A percentile compares a stretch with the other conserved stretches of the same genome.
phyloP scores from a whole-genome alignment of 768 basidiomycete genomes.

The Kwoniella bestiolae region DNA sequence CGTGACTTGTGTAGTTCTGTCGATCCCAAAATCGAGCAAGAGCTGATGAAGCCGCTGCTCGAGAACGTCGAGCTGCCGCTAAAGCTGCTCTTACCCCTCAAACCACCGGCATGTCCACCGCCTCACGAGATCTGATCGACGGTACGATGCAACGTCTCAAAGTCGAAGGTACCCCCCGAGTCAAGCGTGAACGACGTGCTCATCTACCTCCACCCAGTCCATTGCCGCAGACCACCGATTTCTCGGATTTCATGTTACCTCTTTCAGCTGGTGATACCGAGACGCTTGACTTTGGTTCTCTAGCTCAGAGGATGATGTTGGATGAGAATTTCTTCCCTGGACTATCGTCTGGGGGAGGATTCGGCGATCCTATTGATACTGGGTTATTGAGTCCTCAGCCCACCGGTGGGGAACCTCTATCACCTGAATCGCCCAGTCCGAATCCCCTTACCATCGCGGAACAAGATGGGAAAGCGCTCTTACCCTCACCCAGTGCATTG shows the following conservation, averaged over 20 bases:
- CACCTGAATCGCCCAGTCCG: slow-evolving; percentile 30
- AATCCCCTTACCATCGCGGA: slow-evolving; percentile 14
- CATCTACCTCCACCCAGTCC: slow-evolving; percentile 45
- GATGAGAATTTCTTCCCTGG: slow-evolving; percentile 31
- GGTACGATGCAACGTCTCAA: slow-evolving; percentile 52
- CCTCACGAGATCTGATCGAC: slow-evolving; percentile 47
- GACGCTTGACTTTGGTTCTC: slow-evolving; percentile 42
- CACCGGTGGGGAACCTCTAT: slow-evolving; percentile 5
- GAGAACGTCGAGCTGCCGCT: slow-evolving; percentile 71
- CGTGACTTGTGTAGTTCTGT: slow-evolving; percentile 90
- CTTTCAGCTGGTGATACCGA: slow-evolving; percentile 19
- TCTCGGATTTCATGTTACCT: slow-evolving; percentile 46
- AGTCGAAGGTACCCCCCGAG: slow-evolving; percentile 54
- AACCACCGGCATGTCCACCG: slow-evolving; percentile 45
- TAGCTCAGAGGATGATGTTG: slow-evolving; percentile 42
- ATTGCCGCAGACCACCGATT: slow-evolving; percentile 36
- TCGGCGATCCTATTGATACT: not conserved
- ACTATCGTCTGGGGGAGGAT: slow-evolving; percentile 2
- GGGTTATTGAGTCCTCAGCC: slow-evolving; percentile 18
- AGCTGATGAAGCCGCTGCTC: slow-evolving; percentile 70
- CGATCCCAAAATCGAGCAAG: slow-evolving; percentile 75
- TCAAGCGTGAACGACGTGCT: slow-evolving; percentile 50
- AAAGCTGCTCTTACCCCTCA: slow-evolving; percentile 54
- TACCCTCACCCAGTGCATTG: not conserved
- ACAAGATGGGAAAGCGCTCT: slow-evolving; percentile 3